A percentile compares a stretch with the other conserved stretches of the same genome.
Conservation (phyloP, 345 rosid genomes). For the Gossypium bickii region DNA sequence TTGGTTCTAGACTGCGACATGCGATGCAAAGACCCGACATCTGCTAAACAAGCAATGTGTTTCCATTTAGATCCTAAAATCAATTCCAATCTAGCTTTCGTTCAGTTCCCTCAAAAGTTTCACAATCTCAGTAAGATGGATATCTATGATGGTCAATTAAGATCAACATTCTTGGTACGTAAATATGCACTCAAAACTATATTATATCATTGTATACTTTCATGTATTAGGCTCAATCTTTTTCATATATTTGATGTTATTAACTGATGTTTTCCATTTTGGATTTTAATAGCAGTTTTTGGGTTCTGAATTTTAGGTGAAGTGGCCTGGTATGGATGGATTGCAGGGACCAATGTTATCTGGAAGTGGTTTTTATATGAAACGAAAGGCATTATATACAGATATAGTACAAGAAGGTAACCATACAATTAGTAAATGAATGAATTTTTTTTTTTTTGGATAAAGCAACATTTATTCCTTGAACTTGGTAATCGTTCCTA, state of each 20-base stretch:
- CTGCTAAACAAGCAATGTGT: conserved; percentile 48
- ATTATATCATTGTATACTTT: no score
- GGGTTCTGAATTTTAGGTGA: conserved; percentile 7
- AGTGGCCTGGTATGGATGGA: conserved; percentile 38
- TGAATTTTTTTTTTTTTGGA: no score
- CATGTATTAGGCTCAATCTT: neutral
- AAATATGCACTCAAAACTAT: neutral
- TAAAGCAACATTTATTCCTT: no score
- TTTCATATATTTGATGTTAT: neutral
- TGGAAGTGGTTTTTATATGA: conserved; percentile 49
- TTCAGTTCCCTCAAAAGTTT: conserved; percentile 50
- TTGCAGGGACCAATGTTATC: conserved; percentile 38
- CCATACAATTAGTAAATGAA: no score
- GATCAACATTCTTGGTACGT: conserved; percentile 25
- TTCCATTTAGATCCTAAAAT: conserved; percentile 35
- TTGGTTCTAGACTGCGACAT: conserved; percentile 50
- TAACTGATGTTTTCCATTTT: neutral
- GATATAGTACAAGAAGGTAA: conserved; percentile 12
- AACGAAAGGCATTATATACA: conserved; percentile 31
- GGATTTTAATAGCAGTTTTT: neutral
- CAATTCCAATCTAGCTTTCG: conserved; percentile 31
- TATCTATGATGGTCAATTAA: conserved; percentile 40
- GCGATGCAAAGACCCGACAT: conserved; percentile 43
- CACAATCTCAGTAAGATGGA: conserved; percentile 36
- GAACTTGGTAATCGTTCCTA: no score